Conservation (phyloP, 2,329 filamentous ascomycete species). For the Aspergillus thermomutatus region DNA sequence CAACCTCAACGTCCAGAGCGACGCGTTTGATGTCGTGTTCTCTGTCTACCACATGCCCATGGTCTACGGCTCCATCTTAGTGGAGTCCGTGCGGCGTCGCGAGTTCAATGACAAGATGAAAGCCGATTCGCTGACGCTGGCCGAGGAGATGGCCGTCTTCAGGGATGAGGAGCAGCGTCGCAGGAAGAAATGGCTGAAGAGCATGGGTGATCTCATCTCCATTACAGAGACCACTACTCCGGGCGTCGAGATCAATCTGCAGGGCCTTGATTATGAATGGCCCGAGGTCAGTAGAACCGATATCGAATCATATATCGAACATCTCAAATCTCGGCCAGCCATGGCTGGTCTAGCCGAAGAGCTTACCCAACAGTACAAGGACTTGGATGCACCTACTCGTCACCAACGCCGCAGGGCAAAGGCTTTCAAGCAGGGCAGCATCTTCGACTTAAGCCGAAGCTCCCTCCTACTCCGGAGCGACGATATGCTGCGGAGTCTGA, state of each 20-base stretch:
- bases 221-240: constrained; percentile 66
- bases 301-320: constrained; percentile 68
- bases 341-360: constrained; percentile 67
- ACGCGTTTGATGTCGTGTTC: constrained; percentile 76
- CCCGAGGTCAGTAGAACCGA: constrained; percentile 73
- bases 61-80: constrained; percentile 83
- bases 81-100: constrained; percentile 78
- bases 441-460: constrained; percentile 88
- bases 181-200: constrained; percentile 85
- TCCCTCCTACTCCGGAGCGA: constrained; percentile 84
- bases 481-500: constrained; percentile 71
- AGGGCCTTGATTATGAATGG: constrained; percentile 77
- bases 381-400: constrained; percentile 76
- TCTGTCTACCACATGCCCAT: constrained; percentile 79
- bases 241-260: constrained; percentile 79
- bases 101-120: constrained; percentile 94
- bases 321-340: constrained; percentile 62
- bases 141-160: constrained; percentile 88
- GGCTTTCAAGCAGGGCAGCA: constrained; percentile 93
- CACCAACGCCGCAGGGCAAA: constrained; percentile 84
- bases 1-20: constrained; percentile 69
- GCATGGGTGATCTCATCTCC: constrained; percentile 69
- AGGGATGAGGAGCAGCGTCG: constrained; percentile 90
- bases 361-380: constrained; percentile 70
- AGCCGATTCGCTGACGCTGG: constrained; percentile 77